phyloP scores from a whole-genome alignment of 768 basidiomycete species.

The Hericium rajendrae region DNA sequence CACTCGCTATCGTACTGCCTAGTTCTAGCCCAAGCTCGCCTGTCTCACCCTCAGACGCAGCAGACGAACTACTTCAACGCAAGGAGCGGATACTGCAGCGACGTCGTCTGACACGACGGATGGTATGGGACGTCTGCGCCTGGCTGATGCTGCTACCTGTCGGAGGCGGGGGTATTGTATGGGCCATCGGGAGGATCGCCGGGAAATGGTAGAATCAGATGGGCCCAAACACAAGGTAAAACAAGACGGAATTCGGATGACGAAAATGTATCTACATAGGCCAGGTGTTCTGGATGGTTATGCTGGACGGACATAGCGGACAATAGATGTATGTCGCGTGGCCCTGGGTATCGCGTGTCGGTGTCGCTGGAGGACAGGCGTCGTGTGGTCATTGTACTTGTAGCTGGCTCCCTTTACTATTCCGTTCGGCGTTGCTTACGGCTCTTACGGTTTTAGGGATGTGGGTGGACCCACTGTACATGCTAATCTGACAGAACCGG shows the following conservation, averaged over 20 bases:
- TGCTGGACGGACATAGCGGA: too few species aligned
- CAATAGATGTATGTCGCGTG: too few species aligned
- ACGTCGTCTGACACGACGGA: slow-evolving; percentile 55
- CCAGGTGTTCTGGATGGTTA: slow-evolving; percentile 1
- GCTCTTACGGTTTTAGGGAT: too few species aligned
- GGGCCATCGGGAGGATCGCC: slow-evolving; percentile 44
- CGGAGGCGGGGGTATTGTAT: slow-evolving; percentile 44
- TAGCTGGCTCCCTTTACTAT: background rate
- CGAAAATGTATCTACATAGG: background rate
- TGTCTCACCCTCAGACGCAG: slow-evolving; percentile 24
- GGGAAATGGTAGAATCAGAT: slow-evolving; percentile 39
- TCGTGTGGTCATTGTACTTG: too few species aligned
- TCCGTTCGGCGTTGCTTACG: too few species aligned
- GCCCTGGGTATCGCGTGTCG: too few species aligned
- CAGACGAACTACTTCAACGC: slow-evolving; percentile 69
- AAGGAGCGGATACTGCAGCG: slow-evolving; percentile 83
- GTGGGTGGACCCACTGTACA: too few species aligned
- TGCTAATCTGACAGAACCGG: too few species aligned
- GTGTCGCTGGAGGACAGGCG: slow-evolving; percentile 3
- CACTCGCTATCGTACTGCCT: slow-evolving; percentile 77
- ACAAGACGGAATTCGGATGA: too few species aligned
- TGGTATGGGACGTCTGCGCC: slow-evolving; percentile 79
- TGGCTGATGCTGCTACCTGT: slow-evolving; percentile 63
- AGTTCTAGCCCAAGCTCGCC: slow-evolving; percentile 16
- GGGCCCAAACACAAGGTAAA: background rate